A percentile compares a stretch with the other conserved stretches of the same genome.
Conservation (phyloP, 164 flowering plant genomes). For the Kalanchoe fedtschenkoi region DNA sequence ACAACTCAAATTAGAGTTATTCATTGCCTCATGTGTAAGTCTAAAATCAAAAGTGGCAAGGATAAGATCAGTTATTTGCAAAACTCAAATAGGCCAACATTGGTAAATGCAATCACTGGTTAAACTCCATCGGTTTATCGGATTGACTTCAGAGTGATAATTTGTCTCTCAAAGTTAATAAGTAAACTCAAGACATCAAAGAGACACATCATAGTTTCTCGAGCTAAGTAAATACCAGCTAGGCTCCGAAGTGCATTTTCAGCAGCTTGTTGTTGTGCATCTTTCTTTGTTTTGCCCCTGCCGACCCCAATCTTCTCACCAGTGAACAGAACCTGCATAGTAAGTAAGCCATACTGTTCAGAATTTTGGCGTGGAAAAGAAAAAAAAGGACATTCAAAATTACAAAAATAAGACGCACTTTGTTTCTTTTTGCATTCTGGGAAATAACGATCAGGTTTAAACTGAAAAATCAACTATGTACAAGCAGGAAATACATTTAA, state of each 20-base stretch:
- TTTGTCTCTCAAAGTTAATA: background rate
- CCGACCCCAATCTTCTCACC: constrained; percentile 93
- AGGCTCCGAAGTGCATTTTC: constrained; percentile 69
- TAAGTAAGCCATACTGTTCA: background rate
- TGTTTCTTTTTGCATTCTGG: background rate
- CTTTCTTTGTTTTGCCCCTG: constrained; percentile 79
- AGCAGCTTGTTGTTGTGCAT: constrained; percentile 93
- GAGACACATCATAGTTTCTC: background rate
- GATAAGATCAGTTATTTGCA: too few species aligned
- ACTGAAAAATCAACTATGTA: background rate
- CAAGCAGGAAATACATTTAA: background rate
- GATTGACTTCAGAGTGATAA: too few species aligned
- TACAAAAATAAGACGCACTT: background rate
- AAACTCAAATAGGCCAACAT: too few species aligned
- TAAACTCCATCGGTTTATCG: too few species aligned
- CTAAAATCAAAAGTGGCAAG: too few species aligned
- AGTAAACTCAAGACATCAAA: background rate
- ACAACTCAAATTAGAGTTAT: too few species aligned
- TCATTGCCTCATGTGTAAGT: too few species aligned
- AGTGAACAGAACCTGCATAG: constrained; percentile 55
- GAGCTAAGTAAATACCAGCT: constrained; percentile 44
- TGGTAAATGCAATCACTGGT: too few species aligned
- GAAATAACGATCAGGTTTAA: background rate
- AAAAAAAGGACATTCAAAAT: background rate
- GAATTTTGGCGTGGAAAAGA: background rate